Base-by-base conservation (phyloP, 306 rosid genomes). In the Ziziphus jujuba region DNA sequence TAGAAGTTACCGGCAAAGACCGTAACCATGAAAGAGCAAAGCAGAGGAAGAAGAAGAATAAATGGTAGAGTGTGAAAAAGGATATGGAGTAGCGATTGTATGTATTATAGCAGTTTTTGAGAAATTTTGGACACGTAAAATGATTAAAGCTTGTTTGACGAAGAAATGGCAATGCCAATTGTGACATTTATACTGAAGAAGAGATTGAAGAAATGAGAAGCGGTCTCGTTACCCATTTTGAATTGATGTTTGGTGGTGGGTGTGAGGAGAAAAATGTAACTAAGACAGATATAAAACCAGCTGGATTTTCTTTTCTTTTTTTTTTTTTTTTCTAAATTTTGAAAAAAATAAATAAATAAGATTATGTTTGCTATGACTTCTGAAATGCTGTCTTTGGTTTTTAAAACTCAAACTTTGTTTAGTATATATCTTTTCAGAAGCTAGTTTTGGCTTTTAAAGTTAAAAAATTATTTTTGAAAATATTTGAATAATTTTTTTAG, bases 1-100 rank as follows among this genome's bases (percentile, higher is more conserved):
- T 86, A 31, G 56, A 88, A 75, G 71, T 85, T 76, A 13, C 72
- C 80, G 16, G 89, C 85, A 24, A 57, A 44, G 61, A 48, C 54
- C 23, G n/a, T 28, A 25, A 63, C 15, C 8, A 51, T 19, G 45
- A 58, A 59, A 60, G 38, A 55, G 71, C 58, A 64, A 8, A 49
- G n/a, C 10, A 24, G 4, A 15, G 25, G 44, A 5, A 67, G 50
- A 61, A 63, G 4, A 54, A 72, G 19, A 51, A n/a, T n/a, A n/a
- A 31, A 8, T n/a, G 19, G 0, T 21, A n/a, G 31, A 9, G 11
- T 15, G n/a, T 33, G 13, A 7, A 3, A 19, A 25, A 49, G 67
- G 51, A 5, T 34, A 22, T 59, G 19, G 7, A 57, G 53, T 20
- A 50, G 75, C 66, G 54, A 69, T 65, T 28, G 2, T n/a, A 9